These are phyloP conservation scores for Piromyces finnis DNA, from an alignment of 192 early-diverging fungal species.

Conservation along the genomic window DNA sequence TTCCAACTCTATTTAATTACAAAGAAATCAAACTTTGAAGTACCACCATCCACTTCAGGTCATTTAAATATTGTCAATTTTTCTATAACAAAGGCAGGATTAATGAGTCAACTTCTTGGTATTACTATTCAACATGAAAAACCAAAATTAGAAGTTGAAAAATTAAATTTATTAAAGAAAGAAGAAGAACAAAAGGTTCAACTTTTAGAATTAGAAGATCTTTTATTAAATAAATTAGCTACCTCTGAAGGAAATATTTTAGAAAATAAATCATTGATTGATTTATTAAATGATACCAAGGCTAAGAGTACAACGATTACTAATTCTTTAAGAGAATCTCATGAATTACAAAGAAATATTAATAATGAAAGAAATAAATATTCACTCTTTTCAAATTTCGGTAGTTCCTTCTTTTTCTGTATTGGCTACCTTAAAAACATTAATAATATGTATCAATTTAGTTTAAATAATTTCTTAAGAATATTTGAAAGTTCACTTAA, in stretches of 20 bases:
- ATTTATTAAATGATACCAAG: slow-evolving; percentile 30
- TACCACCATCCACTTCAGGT: slow-evolving; percentile 17
- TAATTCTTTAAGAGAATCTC: slow-evolving; percentile 22
- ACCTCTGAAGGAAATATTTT: slow-evolving; percentile 38
- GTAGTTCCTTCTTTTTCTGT: slow-evolving; percentile 26
- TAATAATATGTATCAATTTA: slow-evolving; percentile 41
- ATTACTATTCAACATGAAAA: slow-evolving; percentile 32
- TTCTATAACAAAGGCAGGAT: slow-evolving; percentile 28
- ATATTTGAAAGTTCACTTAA: slow-evolving; percentile 21
- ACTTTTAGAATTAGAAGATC: slow-evolving; percentile 25
- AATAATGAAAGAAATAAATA: slow-evolving; percentile 34
- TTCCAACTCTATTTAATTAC: slow-evolving; percentile 32
- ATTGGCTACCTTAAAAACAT: slow-evolving; percentile 22
- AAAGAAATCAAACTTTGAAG: slow-evolving; percentile 8
- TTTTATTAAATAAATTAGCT: slow-evolving; percentile 28
- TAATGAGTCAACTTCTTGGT: slow-evolving; percentile 30
- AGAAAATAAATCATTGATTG: slow-evolving; percentile 29
- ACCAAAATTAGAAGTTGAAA: slow-evolving; percentile 30
- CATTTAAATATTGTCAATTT: slow-evolving; percentile 28
- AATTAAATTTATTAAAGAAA: slow-evolving; percentile 21
- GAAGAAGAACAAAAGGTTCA: slow-evolving; percentile 36
- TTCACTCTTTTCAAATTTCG: slow-evolving; percentile 20
- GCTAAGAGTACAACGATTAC: slow-evolving; percentile 28
- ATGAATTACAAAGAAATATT: slow-evolving; percentile 20
- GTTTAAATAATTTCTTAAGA: slow-evolving; percentile 17